Conservation (phyloP, 2,329 filamentous ascomycete species). For the Stenocarpella maydis region DNA sequence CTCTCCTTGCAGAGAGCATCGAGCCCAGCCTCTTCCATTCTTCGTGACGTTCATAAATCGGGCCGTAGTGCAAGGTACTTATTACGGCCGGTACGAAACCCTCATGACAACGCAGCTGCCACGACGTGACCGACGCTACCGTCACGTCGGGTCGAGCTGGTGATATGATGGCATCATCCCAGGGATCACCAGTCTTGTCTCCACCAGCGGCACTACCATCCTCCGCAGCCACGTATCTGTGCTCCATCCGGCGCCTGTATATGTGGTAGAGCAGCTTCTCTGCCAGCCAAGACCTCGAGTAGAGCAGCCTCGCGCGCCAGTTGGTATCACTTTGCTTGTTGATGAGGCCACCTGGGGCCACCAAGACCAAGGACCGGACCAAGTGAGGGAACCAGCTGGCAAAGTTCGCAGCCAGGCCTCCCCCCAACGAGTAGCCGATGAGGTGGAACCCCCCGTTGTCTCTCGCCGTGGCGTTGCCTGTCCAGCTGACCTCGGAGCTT, state of each 20-base stretch:
- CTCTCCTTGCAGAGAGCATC: conserved; percentile 52
- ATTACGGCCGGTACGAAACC: conserved; percentile 78
- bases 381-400: conserved; percentile 75
- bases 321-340: conserved; percentile 46
- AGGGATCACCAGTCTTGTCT: conserved; percentile 48
- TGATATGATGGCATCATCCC: conserved; percentile 61
- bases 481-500: conserved; percentile 76
- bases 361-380: conserved; percentile 74
- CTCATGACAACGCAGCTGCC: conserved; percentile 72
- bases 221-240: conserved; percentile 47
- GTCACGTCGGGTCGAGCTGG: conserved; percentile 59
- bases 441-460: conserved; percentile 63
- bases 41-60: conserved; percentile 69
- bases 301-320: conserved; percentile 68
- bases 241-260: conserved; percentile 58
- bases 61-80: conserved; percentile 73
- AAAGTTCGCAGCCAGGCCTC: conserved; percentile 79
- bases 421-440: conserved; percentile 84
- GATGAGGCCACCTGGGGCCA: conserved; percentile 79
- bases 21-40: conserved; percentile 67
- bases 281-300: conserved; percentile 67
- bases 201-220: conserved; percentile 50
- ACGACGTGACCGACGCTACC: conserved; percentile 69
- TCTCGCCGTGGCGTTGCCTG: conserved; percentile 47
- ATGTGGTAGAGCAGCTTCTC: conserved; percentile 63